phyloP scores from a whole-genome alignment of 192 early-diverging fungal genomes.

The Polychytrium aggregatum region DNA sequence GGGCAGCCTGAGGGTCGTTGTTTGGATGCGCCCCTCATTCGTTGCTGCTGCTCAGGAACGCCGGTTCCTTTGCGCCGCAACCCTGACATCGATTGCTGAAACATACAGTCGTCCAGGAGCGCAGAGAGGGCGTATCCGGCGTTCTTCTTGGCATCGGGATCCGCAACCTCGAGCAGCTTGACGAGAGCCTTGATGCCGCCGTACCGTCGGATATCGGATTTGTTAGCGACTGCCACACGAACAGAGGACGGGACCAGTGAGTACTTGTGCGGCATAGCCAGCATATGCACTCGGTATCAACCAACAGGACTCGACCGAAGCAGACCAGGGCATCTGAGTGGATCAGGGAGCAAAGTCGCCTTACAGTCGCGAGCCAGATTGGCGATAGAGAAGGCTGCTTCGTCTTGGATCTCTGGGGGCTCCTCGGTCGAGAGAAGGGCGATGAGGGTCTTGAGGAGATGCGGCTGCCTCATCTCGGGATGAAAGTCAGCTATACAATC shows the following conservation, averaged over 20 bases:
- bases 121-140: slow-evolving; percentile 26
- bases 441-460: slow-evolving; percentile 30
- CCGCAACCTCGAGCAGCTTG: slow-evolving; percentile 31
- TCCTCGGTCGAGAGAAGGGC: slow-evolving; percentile 22
- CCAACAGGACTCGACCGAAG: no score
- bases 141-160: slow-evolving; percentile 49
- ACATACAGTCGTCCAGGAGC: slow-evolving; percentile 41
- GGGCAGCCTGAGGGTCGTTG: no score
- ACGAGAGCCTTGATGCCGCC: slow-evolving; percentile 42
- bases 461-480: slow-evolving; percentile 29
- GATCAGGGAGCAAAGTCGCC: background rate
- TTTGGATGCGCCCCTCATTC: no score
- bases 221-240: slow-evolving; percentile 27
- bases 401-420: slow-evolving; percentile 38
- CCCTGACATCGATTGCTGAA: no score
- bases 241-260: background rate
- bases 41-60: no score
- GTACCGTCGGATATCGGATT: slow-evolving; percentile 34
- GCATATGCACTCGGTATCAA: no score
- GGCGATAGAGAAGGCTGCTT: slow-evolving; percentile 38
- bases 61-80: no score
- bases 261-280: no score
- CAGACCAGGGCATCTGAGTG: no score
- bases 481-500: slow-evolving; percentile 29
- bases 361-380: slow-evolving; percentile 44